Base-by-base conservation (phyloP, 306 rosid genomes). In the Cyclanthera cordifolia region DNA sequence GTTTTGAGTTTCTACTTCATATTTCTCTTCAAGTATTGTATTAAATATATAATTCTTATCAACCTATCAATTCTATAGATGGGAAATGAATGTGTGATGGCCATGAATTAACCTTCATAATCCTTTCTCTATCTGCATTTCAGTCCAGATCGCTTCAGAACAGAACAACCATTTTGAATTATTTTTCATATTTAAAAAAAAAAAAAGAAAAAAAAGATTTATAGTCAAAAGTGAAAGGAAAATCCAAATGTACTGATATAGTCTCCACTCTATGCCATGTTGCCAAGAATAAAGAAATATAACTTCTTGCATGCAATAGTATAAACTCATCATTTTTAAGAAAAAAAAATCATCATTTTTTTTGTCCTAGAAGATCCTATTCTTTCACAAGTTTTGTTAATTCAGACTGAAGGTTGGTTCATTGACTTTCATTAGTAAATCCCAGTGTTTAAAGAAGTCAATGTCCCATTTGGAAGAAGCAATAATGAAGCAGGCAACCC, bases 341-440 rank as follows among this genome's bases (percentile, higher is more conserved):
- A n/a, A n/a, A n/a, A n/a, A n/a, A n/a, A n/a, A 28, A 28, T 28
- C 3, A 28, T 28, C 32, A 28, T 28, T 28, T 2, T 63, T 34
- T 14, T 63, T 21, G n/a, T 64, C 32, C 53, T 21, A 41, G 53
- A 39, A 64, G 52, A 64, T 64, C 43, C 70, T 23, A 15, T 64
- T 21, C 53, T 23, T 64, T 45, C 21, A 64, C 14, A 43, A 64
- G 27, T 45, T 16, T 45, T 64, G 70, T 64, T 43, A 21, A 64
- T 43, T 64, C 70, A 64, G 53, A 64, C 21, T 64, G 13, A 20
- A 64, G 4, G 28, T 53, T 39, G 10, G 53, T 37, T 37, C 68
- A 19, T 64, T 64, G 52, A 64, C 70, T 37, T 41, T 8, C 69
- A 64, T 43, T 19, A 37, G 43, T 64, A 64, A 64, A 64, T 43